A percentile compares a stretch with the other conserved stretches of the same genome.
Conservation (phyloP, 2,329 filamentous ascomycete genomes). For the Raffaelea ambrosiae region DNA sequence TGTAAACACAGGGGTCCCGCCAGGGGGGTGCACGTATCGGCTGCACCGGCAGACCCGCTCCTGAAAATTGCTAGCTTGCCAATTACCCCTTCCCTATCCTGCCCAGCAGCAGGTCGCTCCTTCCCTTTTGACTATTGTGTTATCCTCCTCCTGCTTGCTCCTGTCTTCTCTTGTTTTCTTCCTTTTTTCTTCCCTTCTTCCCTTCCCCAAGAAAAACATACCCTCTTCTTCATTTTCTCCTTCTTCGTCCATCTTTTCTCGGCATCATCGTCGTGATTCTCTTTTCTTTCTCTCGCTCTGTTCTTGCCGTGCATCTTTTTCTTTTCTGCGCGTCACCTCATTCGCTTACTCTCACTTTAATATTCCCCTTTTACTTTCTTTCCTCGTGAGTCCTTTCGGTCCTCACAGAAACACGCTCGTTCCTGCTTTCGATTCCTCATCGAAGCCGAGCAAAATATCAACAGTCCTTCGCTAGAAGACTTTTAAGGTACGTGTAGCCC, state of each 20-base stretch:
- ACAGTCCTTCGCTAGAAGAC: no score
- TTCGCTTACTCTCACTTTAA: constrained; percentile 7
- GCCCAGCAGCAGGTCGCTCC: neutral
- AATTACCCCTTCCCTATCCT: constrained; percentile 6
- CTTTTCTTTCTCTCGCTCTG: neutral
- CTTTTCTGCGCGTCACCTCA: constrained; percentile 9
- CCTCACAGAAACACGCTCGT: neutral
- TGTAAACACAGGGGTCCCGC: neutral
- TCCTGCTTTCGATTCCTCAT: neutral
- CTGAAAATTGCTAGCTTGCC: constrained; percentile 5
- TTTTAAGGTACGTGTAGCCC: no score
- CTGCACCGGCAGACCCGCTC: neutral
- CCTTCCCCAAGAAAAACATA: neutral
- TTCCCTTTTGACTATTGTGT: constrained; percentile 8
- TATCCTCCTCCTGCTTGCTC: neutral
- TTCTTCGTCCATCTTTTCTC: neutral
- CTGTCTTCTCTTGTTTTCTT: constrained; percentile 1
- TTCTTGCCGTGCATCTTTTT: constrained; percentile 5
- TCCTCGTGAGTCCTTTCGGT: neutral
- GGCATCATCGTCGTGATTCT: neutral
- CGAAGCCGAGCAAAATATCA: neutral
- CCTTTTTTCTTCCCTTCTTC: neutral
- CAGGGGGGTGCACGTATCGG: constrained; percentile 1
- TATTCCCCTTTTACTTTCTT: neutral
- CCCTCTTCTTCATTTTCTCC: neutral